A percentile compares a stretch with the other conserved stretches of the same genome.
These are phyloP conservation scores for Capronia coronata DNA, from an alignment of 2,329 filamentous ascomycete species.

Conservation along the genomic window DNA sequence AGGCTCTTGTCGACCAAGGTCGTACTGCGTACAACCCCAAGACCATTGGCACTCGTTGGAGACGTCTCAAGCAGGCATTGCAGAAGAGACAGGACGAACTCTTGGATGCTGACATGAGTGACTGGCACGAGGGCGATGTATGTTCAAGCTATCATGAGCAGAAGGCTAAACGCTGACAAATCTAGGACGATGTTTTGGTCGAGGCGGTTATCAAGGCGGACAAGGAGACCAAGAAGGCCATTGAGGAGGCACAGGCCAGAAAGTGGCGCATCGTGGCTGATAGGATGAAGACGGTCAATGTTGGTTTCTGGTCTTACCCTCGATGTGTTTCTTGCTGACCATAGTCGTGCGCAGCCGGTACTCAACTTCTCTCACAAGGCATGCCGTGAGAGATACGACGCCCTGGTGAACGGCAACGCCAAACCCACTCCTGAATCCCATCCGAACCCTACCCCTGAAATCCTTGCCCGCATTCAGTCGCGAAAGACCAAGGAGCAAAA, in stretches of 20 bases:
- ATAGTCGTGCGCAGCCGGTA: conserved; percentile 20
- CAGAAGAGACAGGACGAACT: conserved; percentile 41
- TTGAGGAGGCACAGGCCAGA: conserved; percentile 37
- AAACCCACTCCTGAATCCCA: conserved; percentile 39
- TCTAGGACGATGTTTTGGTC: conserved; percentile 42
- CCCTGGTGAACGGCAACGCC: conserved; percentile 40
- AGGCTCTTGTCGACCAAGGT: conserved; percentile 39
- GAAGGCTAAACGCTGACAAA: conserved; percentile 8
- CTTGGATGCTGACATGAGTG: conserved; percentile 43
- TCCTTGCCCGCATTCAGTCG: conserved; percentile 25
- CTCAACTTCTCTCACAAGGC: conserved; percentile 44
- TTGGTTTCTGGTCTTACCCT: conserved; percentile 2
- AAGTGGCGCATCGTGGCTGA: conserved; percentile 43
- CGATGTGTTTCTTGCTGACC: conserved; percentile 11
- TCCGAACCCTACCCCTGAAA: conserved; percentile 21
- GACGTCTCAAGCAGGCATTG: conserved; percentile 40
- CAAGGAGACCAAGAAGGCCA: conserved; percentile 38
- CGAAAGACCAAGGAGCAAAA: conserved; percentile 22
- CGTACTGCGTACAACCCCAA: conserved; percentile 42
- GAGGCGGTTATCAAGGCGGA: conserved; percentile 39
- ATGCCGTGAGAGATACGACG: conserved; percentile 40
- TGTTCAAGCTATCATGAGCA: conserved; percentile 10
- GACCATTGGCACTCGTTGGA: conserved; percentile 45
- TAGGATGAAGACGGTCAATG: conserved; percentile 37
- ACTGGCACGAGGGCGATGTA: conserved; percentile 48